A percentile compares a stretch with the other conserved stretches of the same genome.
phyloP scores from a whole-genome alignment of 768 basidiomycete genomes.

The Termitomyces heimii region DNA sequence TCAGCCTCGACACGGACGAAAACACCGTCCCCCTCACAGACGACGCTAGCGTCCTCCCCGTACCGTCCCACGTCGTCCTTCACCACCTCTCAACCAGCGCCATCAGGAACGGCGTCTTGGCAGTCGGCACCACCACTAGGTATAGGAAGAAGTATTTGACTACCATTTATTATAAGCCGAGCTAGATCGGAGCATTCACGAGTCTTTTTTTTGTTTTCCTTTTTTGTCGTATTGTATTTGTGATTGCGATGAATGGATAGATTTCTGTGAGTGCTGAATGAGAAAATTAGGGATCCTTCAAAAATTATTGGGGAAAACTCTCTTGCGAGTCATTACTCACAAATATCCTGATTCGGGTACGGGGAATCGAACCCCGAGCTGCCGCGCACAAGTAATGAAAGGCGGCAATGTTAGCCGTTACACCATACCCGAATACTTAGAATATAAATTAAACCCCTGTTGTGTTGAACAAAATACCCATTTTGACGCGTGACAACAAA shows the following conservation, averaged over 20 bases:
- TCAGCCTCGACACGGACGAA: conserved; percentile 7
- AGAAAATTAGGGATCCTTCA: too few species aligned
- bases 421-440: conserved; percentile 50
- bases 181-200: conserved; percentile 20
- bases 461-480: too few species aligned
- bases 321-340: too few species aligned
- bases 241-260: neutral
- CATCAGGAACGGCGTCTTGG: conserved; percentile 88
- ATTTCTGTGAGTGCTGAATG: too few species aligned
- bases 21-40: conserved; percentile 56
- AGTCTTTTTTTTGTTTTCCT: neutral
- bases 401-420: conserved; percentile 54
- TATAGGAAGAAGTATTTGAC: conserved; percentile 92
- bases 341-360: conserved; percentile 32
- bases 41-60: conserved; percentile 86
- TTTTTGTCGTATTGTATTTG: neutral
- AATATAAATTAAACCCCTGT: too few species aligned
- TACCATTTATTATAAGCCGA: conserved; percentile 78
- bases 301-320: too few species aligned
- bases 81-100: conserved; percentile 95
- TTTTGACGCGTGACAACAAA: too few species aligned
- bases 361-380: conserved; percentile 56
- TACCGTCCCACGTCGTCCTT: conserved; percentile 90
- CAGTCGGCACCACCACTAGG: conserved; percentile 87
- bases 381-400: conserved; percentile 23